Evolutionary conservation across 2,329 filamentous ascomycete genomes (phyloP).

Genomic region (Microsporum ferrugineum): DNA sequence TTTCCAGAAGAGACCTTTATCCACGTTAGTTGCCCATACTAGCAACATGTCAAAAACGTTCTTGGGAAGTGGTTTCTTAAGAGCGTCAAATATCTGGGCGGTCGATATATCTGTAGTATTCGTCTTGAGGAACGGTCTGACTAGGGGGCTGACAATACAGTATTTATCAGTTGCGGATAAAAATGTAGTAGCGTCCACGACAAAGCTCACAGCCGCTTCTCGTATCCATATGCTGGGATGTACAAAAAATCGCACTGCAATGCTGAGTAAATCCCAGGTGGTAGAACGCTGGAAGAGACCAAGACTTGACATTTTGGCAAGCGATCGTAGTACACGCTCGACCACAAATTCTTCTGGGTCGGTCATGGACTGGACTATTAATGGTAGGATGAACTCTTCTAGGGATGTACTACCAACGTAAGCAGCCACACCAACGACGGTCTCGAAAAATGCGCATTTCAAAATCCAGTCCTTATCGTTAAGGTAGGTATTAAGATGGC

Average conservation of each 20-base stretch:
- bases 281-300: slow-evolving; percentile 76
- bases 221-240: slow-evolving; percentile 94
- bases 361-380: slow-evolving; percentile 90
- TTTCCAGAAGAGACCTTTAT: slow-evolving; percentile 81
- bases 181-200: slow-evolving; percentile 63
- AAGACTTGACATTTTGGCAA: slow-evolving; percentile 77
- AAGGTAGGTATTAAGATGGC: slow-evolving; percentile 90
- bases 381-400: slow-evolving; percentile 87
- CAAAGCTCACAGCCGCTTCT: slow-evolving; percentile 74
- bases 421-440: slow-evolving; percentile 80
- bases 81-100: slow-evolving; percentile 60
- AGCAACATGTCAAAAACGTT: slow-evolving; percentile 74
- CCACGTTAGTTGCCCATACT: slow-evolving; percentile 71
- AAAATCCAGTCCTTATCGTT: slow-evolving; percentile 95
- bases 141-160: slow-evolving; percentile 69
- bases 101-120: slow-evolving; percentile 60
- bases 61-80: slow-evolving; percentile 71
- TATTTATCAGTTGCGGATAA: slow-evolving; percentile 68
- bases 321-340: slow-evolving; percentile 74
- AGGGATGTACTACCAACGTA: slow-evolving; percentile 81
- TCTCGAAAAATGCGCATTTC: slow-evolving; percentile 93
- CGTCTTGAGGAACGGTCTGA: slow-evolving; percentile 71
- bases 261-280: slow-evolving; percentile 76
- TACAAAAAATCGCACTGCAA: slow-evolving; percentile 73
- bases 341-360: slow-evolving; percentile 92